A percentile compares a stretch with the other conserved stretches of the same genome.
These are phyloP conservation scores for Musa itinerans DNA, from an alignment of 176 grass and related monocot genomes.

Conservation along the genomic window DNA sequence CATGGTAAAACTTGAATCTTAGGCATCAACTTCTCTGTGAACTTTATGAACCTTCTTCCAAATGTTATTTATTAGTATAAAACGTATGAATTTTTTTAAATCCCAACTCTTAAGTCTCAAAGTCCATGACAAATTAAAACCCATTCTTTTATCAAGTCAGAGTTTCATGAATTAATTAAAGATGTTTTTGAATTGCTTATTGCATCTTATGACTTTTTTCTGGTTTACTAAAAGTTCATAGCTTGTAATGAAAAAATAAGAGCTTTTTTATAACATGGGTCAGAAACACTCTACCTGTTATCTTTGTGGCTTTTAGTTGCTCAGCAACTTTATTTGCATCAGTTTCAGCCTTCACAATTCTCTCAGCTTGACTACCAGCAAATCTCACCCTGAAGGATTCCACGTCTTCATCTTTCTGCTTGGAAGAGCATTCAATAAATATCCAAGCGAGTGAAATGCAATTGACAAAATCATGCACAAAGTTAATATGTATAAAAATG, in stretches of 20 bases:
- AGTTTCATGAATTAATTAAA: too few relatives aligned
- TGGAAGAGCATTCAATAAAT: slow-evolving; percentile 15
- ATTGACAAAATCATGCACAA: slow-evolving; percentile 8
- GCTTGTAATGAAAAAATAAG: background rate
- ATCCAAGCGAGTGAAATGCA: slow-evolving; percentile 1
- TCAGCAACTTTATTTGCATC: slow-evolving; percentile 60
- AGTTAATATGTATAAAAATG: background rate
- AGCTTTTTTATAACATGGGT: slow-evolving; percentile 3
- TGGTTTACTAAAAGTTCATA: background rate
- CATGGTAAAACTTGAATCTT: too few relatives aligned
- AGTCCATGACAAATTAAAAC: too few relatives aligned
- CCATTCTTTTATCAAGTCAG: too few relatives aligned
- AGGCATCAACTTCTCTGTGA: background rate
- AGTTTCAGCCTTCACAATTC: slow-evolving; percentile 54
- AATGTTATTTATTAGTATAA: too few relatives aligned
- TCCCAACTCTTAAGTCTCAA: too few relatives aligned
- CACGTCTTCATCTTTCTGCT: slow-evolving; percentile 82
- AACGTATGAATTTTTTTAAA: too few relatives aligned
- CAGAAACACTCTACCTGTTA: slow-evolving; percentile 41
- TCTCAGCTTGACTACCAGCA: slow-evolving; percentile 81
- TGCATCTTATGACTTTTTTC: too few relatives aligned
- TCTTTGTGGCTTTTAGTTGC: slow-evolving; percentile 63
- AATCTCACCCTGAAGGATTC: slow-evolving; percentile 54
- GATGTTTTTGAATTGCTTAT: too few relatives aligned
- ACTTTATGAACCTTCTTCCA: too few relatives aligned